Evolutionary conservation across 305 asterid genomes (phyloP), one percentile per base, ranked within the genome.

Genomic region (Fraxinus xanthoxyloides): DNA sequence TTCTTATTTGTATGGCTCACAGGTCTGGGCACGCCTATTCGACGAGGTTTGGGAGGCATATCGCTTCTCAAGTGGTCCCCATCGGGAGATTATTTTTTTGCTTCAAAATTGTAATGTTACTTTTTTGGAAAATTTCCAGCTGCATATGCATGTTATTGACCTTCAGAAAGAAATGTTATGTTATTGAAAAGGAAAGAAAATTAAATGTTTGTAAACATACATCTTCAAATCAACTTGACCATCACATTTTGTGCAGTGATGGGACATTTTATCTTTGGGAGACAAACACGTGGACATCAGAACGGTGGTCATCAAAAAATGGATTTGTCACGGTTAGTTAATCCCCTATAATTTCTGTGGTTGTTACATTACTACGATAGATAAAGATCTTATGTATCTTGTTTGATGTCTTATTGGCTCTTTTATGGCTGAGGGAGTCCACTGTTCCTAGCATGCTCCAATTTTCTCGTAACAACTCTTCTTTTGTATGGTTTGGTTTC

Each of bases 231-330:
- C 75, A 82, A 46, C 78, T 36, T 77, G 56, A 13, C 78, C 43
- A 7, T 73, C 17, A 21, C 61, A 24, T 81, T 77, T 80, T 72
- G 82, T 86, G 89, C 95, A 94, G 98, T 83, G 98, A 96, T 89
- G 97, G 97, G 40, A 92, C 99, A 81, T 96, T 96, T 92, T 94
- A 96, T 88, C 93, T 94, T 75, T 96, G 98, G 99, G 99, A 96
- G 89, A 96, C 98, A 77, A 94, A 91, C 86, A 93, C 99, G 6
- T 94, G 99, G 99, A 94, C 98, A 83, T 96, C 99, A 74, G 97
- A 93, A 85, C 92, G 92, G 78, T 96, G 99, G 99, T 94, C 98
- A 85, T 90, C 98, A 34, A 87, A 92, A 69, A 88, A 88, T 87
- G 99, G 98, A 78, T 87, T 90, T 87, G 98, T 96, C 87, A 94